These are phyloP conservation scores for Isatis lusitanica DNA, from an alignment of 441 rosid species.

Conservation along the genomic window DNA sequence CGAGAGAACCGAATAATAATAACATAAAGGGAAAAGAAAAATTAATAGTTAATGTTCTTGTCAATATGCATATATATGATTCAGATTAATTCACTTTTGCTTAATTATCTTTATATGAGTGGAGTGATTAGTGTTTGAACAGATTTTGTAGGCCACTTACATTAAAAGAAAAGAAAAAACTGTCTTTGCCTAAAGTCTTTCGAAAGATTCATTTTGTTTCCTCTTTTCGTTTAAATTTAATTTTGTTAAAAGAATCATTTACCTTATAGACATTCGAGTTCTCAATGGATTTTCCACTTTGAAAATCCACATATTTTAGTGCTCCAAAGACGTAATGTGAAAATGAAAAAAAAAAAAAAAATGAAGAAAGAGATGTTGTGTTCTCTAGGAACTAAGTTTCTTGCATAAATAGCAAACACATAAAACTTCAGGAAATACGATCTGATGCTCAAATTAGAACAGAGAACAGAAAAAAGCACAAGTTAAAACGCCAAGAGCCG, in stretches of 20 bases:
- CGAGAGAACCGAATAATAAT: not conserved
- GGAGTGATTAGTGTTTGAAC: constrained; percentile 28
- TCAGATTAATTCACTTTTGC: not conserved
- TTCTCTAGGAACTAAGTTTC: no score
- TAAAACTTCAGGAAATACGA: no score
- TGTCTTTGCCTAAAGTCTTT: constrained; percentile 28
- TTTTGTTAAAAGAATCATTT: constrained; percentile 26
- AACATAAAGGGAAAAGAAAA: not conserved
- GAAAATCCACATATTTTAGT: not conserved
- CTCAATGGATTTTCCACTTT: constrained; percentile 1
- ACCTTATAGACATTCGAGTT: constrained; percentile 2
- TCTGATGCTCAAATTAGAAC: no score
- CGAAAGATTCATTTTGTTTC: constrained; percentile 35
- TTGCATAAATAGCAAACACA: no score
- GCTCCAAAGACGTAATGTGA: not conserved
- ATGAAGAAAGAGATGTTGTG: not conserved
- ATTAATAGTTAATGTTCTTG: constrained; percentile 15
- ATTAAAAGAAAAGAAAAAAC: not conserved
- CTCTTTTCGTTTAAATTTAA: constrained; percentile 8
- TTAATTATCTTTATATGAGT: constrained; percentile 20
- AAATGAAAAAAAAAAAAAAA: not conserved
- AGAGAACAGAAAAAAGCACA: no score
- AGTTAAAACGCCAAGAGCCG: no score
- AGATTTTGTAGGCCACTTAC: constrained; percentile 21
- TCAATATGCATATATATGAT: constrained; percentile 1